phyloP scores from a whole-genome alignment of 148 eudicot species.

The Diospyros kaki region DNA sequence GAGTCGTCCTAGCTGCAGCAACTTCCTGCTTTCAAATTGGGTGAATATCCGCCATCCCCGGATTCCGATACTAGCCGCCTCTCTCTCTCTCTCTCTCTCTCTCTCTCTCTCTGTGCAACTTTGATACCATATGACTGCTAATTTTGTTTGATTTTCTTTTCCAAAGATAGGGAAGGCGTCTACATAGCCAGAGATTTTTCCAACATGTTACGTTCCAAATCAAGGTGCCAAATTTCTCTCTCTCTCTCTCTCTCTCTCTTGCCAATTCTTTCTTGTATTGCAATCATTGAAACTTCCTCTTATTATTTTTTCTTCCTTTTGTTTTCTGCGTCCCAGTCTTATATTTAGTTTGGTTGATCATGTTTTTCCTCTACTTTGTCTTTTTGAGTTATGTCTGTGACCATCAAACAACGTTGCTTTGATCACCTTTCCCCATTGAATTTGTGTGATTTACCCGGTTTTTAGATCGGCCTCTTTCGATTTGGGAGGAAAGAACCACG shows the following conservation, averaged over 20 bases:
- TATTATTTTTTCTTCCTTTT: not conserved
- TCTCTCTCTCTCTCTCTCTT: not conserved
- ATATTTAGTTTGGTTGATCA: not conserved
- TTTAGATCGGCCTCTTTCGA: conserved; percentile 11
- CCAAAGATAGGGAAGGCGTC: no score
- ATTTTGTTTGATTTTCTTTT: no score
- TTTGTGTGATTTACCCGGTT: conserved; percentile 9
- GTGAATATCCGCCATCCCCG: no score
- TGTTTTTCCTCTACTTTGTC: not conserved
- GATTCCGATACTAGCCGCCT: no score
- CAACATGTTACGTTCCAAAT: no score
- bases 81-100: no score
- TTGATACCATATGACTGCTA: no score
- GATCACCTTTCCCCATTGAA: not conserved
- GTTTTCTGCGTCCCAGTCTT: not conserved
- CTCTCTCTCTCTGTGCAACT: no score
- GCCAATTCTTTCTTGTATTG: not conserved
- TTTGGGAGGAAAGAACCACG: conserved; percentile 13
- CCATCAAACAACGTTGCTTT: not conserved
- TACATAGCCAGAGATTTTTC: no score
- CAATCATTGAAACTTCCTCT: not conserved
- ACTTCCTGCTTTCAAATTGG: no score
- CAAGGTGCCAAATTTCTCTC: no score
- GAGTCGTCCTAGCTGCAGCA: no score
- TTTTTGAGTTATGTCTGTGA: not conserved